Evolutionary conservation across 805 yeast species (phyloP).

Genomic region (Martiniozyma abietophila): DNA sequence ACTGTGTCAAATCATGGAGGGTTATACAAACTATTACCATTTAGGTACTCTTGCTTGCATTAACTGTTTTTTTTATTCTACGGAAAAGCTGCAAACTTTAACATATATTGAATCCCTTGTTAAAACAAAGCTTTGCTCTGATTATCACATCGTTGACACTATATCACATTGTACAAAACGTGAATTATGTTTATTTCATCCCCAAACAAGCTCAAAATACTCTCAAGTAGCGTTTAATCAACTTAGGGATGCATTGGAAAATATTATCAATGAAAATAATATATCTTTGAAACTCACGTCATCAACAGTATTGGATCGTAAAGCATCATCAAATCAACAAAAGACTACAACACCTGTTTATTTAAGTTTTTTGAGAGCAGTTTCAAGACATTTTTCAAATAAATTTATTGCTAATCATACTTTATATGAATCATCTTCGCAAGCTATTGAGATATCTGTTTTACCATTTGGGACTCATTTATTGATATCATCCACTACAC

Average conservation of each 20-base stretch:
- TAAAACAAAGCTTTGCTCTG: conserved; percentile 18
- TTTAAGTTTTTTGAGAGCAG: conserved; percentile 41
- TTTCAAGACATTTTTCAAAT: conserved; percentile 31
- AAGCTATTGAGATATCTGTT: conserved; percentile 26
- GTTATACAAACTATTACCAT: no score
- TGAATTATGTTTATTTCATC: conserved; percentile 26
- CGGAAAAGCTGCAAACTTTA: no score
- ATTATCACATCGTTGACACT: conserved; percentile 22
- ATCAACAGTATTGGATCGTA: conserved; percentile 19
- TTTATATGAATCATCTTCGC: conserved; percentile 14
- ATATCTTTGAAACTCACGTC: conserved; percentile 20
- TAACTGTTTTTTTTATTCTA: no score
- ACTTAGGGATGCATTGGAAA: conserved; percentile 25
- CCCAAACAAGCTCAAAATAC: conserved; percentile 12
- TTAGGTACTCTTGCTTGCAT: no score
- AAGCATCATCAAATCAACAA: conserved; percentile 9
- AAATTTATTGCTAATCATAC: conserved; percentile 17
- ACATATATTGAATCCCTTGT: no score
- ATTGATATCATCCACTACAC: conserved; percentile 21
- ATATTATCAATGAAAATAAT: conserved; percentile 21
- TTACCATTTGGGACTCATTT: conserved; percentile 45
- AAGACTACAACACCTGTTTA: conserved; percentile 28
- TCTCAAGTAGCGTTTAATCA: conserved; percentile 22
- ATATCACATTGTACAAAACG: conserved; percentile 24
- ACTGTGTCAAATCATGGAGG: no score